Evolutionary conservation across 306 rosid genomes (phyloP).

Genomic region (Quercus dentata): DNA sequence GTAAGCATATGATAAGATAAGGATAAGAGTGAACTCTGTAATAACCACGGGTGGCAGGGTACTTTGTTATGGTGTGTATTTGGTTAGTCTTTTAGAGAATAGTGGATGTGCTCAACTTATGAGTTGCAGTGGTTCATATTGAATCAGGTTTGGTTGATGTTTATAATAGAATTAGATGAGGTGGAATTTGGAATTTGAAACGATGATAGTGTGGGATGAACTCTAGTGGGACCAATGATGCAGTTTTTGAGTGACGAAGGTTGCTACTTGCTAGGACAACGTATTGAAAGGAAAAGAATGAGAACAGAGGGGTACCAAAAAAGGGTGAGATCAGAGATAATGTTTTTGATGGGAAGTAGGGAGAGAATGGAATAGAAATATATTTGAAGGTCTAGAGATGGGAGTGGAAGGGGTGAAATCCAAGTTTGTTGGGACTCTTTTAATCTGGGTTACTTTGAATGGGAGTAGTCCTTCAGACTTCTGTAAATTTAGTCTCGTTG

Average conservation of each 20-base stretch:
- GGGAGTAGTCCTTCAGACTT: too few relatives aligned
- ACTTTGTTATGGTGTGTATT: not conserved
- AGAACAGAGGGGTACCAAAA: not conserved
- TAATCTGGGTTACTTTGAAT: too few relatives aligned
- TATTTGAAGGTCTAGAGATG: too few relatives aligned
- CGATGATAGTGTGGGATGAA: not conserved
- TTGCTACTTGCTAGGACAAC: not conserved
- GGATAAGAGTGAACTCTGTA: not conserved
- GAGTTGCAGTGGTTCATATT: not conserved
- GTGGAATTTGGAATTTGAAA: not conserved
- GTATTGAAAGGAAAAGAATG: not conserved
- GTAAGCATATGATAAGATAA: not conserved
- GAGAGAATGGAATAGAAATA: too few relatives aligned
- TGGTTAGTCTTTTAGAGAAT: not conserved
- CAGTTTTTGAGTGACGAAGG: not conserved
- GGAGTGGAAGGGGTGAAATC: too few relatives aligned
- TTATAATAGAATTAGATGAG: not conserved
- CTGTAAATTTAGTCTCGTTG: too few relatives aligned
- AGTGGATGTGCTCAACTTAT: not conserved
- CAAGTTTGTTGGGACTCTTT: too few relatives aligned
- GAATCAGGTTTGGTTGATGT: not conserved
- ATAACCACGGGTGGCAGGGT: not conserved
- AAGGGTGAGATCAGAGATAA: not conserved
- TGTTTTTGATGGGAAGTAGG: too few relatives aligned
- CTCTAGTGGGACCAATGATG: not conserved